Evolutionary conservation across 495 filamentous ascomycete genomes (phyloP).

Genomic region (Aspergillus heteromorphus): DNA sequence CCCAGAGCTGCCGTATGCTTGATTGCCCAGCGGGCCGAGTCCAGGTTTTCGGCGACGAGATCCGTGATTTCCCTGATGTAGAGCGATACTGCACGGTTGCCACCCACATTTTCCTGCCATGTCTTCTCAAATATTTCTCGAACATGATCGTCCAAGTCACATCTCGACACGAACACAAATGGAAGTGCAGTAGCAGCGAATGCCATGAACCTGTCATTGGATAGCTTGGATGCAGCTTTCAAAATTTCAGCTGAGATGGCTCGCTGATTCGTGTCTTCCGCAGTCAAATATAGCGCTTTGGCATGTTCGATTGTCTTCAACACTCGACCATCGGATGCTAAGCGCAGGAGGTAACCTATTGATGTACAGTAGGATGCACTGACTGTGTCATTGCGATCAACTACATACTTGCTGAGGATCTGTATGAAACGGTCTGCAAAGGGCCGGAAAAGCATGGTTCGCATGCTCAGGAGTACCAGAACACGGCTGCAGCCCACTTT

Average conservation of each 20-base stretch:
- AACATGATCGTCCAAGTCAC: constrained; percentile 75
- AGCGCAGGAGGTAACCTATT: constrained; percentile 75
- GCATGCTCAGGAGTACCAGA: constrained; percentile 78
- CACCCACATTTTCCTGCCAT: constrained; percentile 87
- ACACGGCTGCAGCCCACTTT: constrained; percentile 87
- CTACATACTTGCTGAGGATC: constrained; percentile 67
- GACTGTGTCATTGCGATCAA: constrained; percentile 89
- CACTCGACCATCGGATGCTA: constrained; percentile 64
- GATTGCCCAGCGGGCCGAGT: constrained; percentile 78
- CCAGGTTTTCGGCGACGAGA: constrained; percentile 59
- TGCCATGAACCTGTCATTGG: constrained; percentile 79
- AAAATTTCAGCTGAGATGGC: constrained; percentile 74
- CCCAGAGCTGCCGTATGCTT: constrained; percentile 83
- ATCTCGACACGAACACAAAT: constrained; percentile 80
- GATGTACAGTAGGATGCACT: constrained; percentile 79
- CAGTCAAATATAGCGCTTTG: constrained; percentile 68
- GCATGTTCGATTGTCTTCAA: constrained; percentile 61
- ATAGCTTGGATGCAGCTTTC: constrained; percentile 74
- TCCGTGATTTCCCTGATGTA: constrained; percentile 77
- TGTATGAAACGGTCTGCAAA: constrained; percentile 75
- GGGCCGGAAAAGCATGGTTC: constrained; percentile 64
- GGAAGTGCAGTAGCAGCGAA: constrained; percentile 71
- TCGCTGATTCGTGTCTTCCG: constrained; percentile 68
- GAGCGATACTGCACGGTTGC: constrained; percentile 70
- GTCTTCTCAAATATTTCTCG: constrained; percentile 69